phyloP scores from a whole-genome alignment of 257 asterid species.

The Osmanthus fragrans region DNA sequence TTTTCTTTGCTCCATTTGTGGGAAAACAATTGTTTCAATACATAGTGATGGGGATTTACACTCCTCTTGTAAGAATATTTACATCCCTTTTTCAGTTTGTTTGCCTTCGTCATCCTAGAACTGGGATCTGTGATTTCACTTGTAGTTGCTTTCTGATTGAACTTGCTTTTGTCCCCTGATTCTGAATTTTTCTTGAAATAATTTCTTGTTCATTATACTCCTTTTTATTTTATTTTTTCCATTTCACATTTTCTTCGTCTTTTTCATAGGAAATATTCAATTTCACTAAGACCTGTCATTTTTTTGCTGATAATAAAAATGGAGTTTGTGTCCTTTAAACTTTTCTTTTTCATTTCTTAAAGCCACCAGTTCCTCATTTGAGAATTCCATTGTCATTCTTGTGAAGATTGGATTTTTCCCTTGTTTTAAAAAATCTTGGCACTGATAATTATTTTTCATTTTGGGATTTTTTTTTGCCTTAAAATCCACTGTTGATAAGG shows the following conservation, averaged over 20 bases:
- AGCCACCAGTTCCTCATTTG: constrained; percentile 34
- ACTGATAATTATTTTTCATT: background rate
- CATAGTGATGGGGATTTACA: constrained; percentile 81
- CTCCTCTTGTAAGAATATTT: constrained; percentile 86
- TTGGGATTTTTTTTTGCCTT: background rate
- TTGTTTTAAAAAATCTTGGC: constrained; percentile 22
- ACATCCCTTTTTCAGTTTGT: constrained; percentile 19
- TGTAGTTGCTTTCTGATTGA: constrained; percentile 35
- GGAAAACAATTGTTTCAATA: constrained; percentile 79
- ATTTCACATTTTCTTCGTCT: constrained; percentile 2
- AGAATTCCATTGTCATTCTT: constrained; percentile 6
- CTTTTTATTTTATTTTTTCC: too few relatives aligned
- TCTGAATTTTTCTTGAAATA: constrained; percentile 19
- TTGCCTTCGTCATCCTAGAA: constrained; percentile 6
- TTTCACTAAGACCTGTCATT: constrained; percentile 14
- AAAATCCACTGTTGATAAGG: background rate
- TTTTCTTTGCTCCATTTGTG: constrained; percentile 98
- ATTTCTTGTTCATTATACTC: background rate
- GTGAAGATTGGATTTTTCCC: constrained; percentile 25
- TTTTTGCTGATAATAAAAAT: constrained; percentile 27
- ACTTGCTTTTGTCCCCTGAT: constrained; percentile 25
- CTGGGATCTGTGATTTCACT: constrained; percentile 52
- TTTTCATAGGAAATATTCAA: constrained; percentile 14
- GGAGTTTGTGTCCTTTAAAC: constrained; percentile 30
- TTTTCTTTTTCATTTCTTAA: constrained; percentile 17